Evolutionary conservation across 805 yeast genomes (phyloP).

Genomic region (Saccharomycopsis fermentans): DNA sequence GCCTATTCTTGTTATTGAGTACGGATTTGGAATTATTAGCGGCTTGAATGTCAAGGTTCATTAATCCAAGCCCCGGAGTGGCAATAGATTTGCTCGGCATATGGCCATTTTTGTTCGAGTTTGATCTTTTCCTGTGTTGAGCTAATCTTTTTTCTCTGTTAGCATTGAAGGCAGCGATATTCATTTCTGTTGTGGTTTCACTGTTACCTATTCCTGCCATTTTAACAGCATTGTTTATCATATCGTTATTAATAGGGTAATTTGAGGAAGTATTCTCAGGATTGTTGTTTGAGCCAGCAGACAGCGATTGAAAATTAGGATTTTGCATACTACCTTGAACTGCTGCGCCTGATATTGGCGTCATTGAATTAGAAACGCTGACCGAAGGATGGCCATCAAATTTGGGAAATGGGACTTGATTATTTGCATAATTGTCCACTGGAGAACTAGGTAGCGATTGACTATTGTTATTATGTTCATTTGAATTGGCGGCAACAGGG

Average conservation of each 20-base stretch:
- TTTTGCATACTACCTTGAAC: background rate
- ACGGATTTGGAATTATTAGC: background rate
- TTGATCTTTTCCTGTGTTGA: background rate
- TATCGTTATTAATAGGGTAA: background rate
- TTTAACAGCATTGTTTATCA: background rate
- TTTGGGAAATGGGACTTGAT: background rate
- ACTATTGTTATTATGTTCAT: background rate
- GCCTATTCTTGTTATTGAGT: background rate
- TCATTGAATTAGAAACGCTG: background rate
- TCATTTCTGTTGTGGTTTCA: background rate
- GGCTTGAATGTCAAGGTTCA: background rate
- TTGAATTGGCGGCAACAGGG: constrained; percentile 1
- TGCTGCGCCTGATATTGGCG: background rate
- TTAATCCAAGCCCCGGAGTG: background rate
- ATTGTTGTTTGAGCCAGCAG: background rate
- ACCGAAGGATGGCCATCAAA: background rate
- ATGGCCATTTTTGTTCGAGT: background rate
- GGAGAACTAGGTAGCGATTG: background rate
- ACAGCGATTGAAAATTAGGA: background rate
- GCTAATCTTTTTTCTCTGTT: background rate
- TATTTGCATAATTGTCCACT: background rate
- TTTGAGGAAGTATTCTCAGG: background rate
- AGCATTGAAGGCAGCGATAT: background rate
- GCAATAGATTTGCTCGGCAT: background rate
- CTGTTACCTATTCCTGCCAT: background rate